A percentile compares a stretch with the other conserved stretches of the same genome.
These are phyloP conservation scores for Podospora australis DNA, from an alignment of 495 filamentous ascomycete species.

Conservation along the genomic window DNA sequence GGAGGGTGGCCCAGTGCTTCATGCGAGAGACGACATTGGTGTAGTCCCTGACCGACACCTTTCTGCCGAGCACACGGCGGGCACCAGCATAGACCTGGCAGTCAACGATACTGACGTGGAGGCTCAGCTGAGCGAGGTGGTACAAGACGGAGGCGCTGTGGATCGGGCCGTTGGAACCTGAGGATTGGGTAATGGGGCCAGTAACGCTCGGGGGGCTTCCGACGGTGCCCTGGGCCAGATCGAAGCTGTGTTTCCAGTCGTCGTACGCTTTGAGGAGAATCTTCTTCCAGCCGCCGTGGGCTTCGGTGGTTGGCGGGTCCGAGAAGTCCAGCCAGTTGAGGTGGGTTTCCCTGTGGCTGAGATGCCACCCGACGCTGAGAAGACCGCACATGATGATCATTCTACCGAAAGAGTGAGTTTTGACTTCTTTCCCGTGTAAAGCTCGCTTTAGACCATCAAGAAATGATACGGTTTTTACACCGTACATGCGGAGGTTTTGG, in stretches of 20 bases:
- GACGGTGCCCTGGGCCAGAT: constrained; percentile 54
- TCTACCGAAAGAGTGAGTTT: constrained; percentile 87
- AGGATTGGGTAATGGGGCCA: constrained; percentile 30
- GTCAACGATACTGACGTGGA: constrained; percentile 90
- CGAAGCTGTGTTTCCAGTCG: constrained; percentile 89
- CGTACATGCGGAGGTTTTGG: constrained; percentile 72
- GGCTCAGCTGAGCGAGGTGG: constrained; percentile 89
- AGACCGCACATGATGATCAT: constrained; percentile 94
- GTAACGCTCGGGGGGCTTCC: constrained; percentile 35
- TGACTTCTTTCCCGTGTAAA: constrained; percentile 77
- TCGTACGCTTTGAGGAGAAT: constrained; percentile 83
- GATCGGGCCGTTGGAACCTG: constrained; percentile 65
- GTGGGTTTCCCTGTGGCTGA: constrained; percentile 91
- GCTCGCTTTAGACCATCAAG: constrained; percentile 86
- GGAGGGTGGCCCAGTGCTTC: constrained; percentile 76
- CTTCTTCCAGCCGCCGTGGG: constrained; percentile 81
- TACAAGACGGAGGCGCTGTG: constrained; percentile 84
- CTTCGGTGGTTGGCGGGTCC: constrained; percentile 64
- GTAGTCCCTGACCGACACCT: constrained; percentile 75
- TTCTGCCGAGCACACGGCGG: constrained; percentile 72
- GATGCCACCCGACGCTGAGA: constrained; percentile 90
- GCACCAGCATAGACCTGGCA: constrained; percentile 91
- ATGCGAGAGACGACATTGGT: constrained; percentile 71
- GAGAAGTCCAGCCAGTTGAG: constrained; percentile 72
- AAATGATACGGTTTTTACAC: constrained; percentile 78